phyloP scores from a whole-genome alignment of 768 basidiomycete genomes.

The Phanerodontia chrysosporium region DNA sequence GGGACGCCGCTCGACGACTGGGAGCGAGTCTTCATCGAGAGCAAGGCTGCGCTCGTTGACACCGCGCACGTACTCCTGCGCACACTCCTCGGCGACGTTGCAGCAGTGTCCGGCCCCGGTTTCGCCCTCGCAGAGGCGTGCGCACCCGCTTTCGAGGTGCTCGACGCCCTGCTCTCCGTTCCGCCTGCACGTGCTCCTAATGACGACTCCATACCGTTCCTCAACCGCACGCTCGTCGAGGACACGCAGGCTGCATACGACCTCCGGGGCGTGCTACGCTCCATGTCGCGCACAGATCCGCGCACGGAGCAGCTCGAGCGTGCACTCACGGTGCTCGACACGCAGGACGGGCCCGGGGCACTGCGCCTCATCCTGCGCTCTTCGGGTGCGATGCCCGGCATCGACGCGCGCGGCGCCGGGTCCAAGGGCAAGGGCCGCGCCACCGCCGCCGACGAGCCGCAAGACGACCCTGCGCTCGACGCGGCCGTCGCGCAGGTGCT shows the following conservation, averaged over 20 bases:
- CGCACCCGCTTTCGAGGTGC: constrained; percentile 51
- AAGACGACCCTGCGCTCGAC: constrained; percentile 45
- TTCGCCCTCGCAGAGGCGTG: constrained; percentile 39
- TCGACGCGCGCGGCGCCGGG: constrained; percentile 29
- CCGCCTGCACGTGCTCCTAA: constrained; percentile 17
- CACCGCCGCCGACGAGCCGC: not conserved
- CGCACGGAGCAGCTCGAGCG: constrained; percentile 55
- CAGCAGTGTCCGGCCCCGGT: constrained; percentile 32
- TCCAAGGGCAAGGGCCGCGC: constrained; percentile 35
- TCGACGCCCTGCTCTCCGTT: constrained; percentile 56
- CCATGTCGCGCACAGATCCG: constrained; percentile 45
- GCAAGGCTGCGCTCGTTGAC: constrained; percentile 71
- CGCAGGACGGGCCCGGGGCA: constrained; percentile 41
- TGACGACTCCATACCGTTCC: constrained; percentile 37
- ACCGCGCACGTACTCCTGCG: constrained; percentile 56
- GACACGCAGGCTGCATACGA: constrained; percentile 73
- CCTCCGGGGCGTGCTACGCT: constrained; percentile 46
- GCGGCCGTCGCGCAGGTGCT: constrained; percentile 63
- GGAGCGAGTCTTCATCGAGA: constrained; percentile 67
- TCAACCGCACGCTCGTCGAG: constrained; percentile 60
- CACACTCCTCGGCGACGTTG: constrained; percentile 45
- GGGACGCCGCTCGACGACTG: constrained; percentile 48
- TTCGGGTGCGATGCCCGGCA: constrained; percentile 42
- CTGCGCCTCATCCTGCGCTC: constrained; percentile 63
- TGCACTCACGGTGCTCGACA: constrained; percentile 40